phyloP scores from a whole-genome alignment of 2,329 filamentous ascomycete genomes.

The Aspergillus ibericus region DNA sequence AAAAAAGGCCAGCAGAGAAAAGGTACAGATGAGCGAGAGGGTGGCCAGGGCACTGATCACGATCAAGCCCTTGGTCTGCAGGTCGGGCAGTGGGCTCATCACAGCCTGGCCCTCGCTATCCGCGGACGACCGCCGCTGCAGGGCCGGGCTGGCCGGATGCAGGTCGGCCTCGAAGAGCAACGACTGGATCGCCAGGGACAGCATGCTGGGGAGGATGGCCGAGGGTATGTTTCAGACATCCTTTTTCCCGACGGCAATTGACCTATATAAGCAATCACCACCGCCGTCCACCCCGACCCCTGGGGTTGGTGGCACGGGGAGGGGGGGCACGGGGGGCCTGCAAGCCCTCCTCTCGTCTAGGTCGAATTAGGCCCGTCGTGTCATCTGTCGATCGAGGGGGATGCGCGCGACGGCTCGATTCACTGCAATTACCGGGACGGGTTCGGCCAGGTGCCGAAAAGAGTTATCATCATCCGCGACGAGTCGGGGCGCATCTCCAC shows the following conservation, averaged over 20 bases:
- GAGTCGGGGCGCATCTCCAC: background rate
- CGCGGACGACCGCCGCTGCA: background rate
- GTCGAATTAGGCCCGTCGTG: background rate
- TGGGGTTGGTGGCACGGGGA: background rate
- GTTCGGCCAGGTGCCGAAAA: background rate
- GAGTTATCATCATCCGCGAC: background rate
- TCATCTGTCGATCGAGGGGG: slow-evolving; percentile 1
- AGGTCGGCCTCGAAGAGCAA: background rate
- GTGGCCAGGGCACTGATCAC: slow-evolving; percentile 1
- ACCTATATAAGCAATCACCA: too few relatives aligned
- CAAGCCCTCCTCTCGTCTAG: background rate
- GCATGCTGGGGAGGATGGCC: background rate
- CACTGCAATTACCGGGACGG: background rate
- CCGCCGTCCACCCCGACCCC: background rate
- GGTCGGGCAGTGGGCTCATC: background rate
- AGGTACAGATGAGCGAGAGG: background rate
- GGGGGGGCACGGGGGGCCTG: background rate
- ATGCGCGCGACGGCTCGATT: background rate
- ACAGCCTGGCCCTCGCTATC: background rate
- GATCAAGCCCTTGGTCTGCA: slow-evolving; percentile 4
- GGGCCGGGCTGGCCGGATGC: background rate
- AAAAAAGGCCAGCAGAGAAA: background rate
- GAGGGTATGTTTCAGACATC: background rate
- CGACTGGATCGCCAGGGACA: slow-evolving; percentile 5
- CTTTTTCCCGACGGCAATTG: background rate